A percentile compares a stretch with the other conserved stretches of the same genome.
These are phyloP conservation scores for Quercus ilex DNA, from an alignment of 306 rosid species.

Conservation along the genomic window DNA sequence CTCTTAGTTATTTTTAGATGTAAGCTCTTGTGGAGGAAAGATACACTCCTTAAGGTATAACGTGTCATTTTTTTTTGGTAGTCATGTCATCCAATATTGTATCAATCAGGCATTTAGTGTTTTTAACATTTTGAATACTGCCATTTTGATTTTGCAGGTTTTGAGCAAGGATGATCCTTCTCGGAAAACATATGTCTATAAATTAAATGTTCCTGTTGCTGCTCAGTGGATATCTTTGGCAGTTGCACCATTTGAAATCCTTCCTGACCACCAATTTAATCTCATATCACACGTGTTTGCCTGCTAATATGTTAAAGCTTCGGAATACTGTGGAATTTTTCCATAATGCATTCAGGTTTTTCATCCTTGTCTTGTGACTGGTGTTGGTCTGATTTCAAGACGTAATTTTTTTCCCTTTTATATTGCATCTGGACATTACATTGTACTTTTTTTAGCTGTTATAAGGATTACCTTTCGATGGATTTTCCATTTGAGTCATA, in stretches of 20 bases:
- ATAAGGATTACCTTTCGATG: conserved; percentile 77
- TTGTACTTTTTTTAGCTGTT: conserved; percentile 60
- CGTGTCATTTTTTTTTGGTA: neutral
- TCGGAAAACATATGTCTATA: conserved; percentile 67
- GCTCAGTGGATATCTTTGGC: conserved; percentile 86
- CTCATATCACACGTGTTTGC: conserved; percentile 67
- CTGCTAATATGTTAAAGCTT: conserved; percentile 53
- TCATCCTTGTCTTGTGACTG: conserved; percentile 14
- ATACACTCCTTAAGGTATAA: neutral
- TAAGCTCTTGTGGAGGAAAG: neutral
- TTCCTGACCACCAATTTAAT: conserved; percentile 67
- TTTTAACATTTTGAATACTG: neutral
- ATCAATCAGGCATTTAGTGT: neutral
- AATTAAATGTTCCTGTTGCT: conserved; percentile 75
- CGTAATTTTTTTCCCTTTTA: neutral
- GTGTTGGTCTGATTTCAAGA: neutral
- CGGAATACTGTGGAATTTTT: conserved; percentile 70
- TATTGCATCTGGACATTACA: conserved; percentile 17
- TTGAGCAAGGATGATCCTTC: conserved; percentile 88
- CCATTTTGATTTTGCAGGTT: conserved; percentile 50
- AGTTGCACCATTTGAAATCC: conserved; percentile 81
- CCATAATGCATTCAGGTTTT: conserved; percentile 77
- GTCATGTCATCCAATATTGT: neutral
- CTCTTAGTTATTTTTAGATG: neutral
- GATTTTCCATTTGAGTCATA: conserved; percentile 93